phyloP scores from a whole-genome alignment of 345 rosid genomes.

The Lenwebbia sp. region DNA sequence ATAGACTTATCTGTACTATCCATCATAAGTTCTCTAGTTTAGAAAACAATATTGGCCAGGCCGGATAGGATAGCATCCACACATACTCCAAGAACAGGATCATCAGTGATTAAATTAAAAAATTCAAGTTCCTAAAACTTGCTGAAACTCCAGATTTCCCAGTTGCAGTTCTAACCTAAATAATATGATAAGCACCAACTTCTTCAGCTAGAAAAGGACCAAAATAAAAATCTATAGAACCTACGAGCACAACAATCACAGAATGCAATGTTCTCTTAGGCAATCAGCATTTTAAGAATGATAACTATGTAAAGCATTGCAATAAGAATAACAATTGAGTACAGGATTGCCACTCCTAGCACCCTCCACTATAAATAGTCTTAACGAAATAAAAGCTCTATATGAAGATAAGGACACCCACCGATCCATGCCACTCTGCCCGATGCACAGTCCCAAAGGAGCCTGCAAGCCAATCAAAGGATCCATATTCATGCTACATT shows the following conservation, averaged over 20 bases:
- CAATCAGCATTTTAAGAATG: not conserved
- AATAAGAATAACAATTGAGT: not conserved
- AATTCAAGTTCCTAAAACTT: not conserved
- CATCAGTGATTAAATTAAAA: not conserved
- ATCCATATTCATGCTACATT: not conserved
- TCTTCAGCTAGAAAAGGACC: not conserved
- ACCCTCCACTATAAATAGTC: not conserved
- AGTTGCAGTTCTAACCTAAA: not conserved
- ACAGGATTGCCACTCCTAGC: not conserved
- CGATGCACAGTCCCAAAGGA: conserved; percentile 98
- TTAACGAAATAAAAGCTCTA: not conserved
- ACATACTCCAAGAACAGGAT: not conserved
- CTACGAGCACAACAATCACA: not conserved
- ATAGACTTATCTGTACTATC: not conserved
- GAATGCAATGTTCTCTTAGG: not conserved
- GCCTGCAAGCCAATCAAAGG: conserved; percentile 29
- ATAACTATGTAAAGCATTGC: not conserved
- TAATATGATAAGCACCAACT: not conserved
- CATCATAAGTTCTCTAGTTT: not conserved
- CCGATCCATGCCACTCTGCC: conserved; percentile 99
- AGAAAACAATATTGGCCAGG: not conserved
- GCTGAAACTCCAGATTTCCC: not conserved
- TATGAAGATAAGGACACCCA: conserved; percentile 22
- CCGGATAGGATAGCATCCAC: not conserved
- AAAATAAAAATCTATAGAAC: not conserved